A percentile compares a stretch with the other conserved stretches of the same genome.
These are phyloP conservation scores for Rhodosporidiobolus odoratus DNA, from an alignment of 768 basidiomycete species.

Conservation along the genomic window DNA sequence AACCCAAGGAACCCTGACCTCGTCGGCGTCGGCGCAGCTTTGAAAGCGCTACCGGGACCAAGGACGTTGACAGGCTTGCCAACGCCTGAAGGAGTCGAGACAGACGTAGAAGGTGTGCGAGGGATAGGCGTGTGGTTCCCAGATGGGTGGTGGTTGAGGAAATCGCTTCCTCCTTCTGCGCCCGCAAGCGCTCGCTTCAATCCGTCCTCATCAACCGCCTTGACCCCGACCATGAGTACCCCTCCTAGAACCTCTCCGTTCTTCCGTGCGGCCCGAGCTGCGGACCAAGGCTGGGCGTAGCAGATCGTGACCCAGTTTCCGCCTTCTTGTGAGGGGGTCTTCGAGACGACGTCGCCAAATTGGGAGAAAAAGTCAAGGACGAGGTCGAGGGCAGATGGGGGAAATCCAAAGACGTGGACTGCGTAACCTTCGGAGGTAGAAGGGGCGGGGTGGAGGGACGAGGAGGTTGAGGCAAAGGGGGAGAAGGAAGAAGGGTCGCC, in stretches of 20 bases:
- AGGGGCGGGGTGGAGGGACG: neutral
- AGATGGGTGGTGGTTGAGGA: neutral
- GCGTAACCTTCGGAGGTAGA: slow-evolving; percentile 15
- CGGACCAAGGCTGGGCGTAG: slow-evolving; percentile 65
- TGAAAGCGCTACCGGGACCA: slow-evolving; percentile 33
- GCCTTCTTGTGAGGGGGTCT: slow-evolving; percentile 63
- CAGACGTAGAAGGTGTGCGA: neutral
- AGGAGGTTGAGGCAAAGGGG: slow-evolving; percentile 18
- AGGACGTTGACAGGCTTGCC: slow-evolving; percentile 30
- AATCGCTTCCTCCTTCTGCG: neutral
- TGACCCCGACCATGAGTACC: slow-evolving; percentile 76
- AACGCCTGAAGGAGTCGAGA: slow-evolving; percentile 4
- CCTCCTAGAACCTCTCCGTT: slow-evolving; percentile 67
- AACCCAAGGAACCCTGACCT: slow-evolving; percentile 27
- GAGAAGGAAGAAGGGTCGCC: slow-evolving; percentile 10
- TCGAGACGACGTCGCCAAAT: slow-evolving; percentile 61
- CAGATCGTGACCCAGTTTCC: slow-evolving; percentile 77
- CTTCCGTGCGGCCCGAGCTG: slow-evolving; percentile 69
- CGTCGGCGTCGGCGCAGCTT: slow-evolving; percentile 31
- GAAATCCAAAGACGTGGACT: slow-evolving; percentile 83
- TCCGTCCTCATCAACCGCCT: slow-evolving; percentile 45
- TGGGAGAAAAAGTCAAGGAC: slow-evolving; percentile 47
- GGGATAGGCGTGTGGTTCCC: neutral
- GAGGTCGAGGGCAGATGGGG: slow-evolving; percentile 66
- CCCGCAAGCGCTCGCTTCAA: slow-evolving; percentile 24